Base-by-base conservation (phyloP, 108 stramenopile species). In the Epithemia pelagica region DNA sequence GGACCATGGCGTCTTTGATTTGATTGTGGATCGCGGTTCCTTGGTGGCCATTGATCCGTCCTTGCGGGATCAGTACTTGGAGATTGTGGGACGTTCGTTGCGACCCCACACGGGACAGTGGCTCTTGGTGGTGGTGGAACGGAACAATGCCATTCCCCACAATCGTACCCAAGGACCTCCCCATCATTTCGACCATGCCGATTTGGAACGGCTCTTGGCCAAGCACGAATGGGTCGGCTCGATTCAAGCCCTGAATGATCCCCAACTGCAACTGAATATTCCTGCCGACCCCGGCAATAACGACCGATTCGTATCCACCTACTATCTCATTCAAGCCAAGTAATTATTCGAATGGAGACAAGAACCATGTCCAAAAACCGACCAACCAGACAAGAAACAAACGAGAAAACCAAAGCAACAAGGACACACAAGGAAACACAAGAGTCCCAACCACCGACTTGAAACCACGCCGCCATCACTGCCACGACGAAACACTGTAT, bases 41-140 rank as follows among this genome's bases (percentile, higher is more conserved):
- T 76, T 93, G 61, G 89, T 90, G 28, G 92, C 89, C 31, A 93
- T 93, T 64, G 59, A 88, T 19, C 92, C 92, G 1, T 26, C 65
- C 0, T 55, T 84, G 33, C 75, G 88, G 2, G 54, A 74, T 23
- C 65, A 71, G 0, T 93, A 93, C 74, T 82, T 82, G 19, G 54
- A 74, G 21, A 59, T 80, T 1, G 64, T 90, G 56, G 76, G 77
- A 30, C 72, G 73, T 24, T 28, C 90, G 32, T 51, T 90, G 0
- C 68, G 62, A 19, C 79, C 87, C 5, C 5, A 15, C 10, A 83
- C 83, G 53, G 89, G 87, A 24, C 70, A 56, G 0, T 85, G 90
- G 32, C 70, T 93, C 0, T 73, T 93, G 51, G 69, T 79, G 5
- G 76, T 76, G 23, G 28, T 90, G 59, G 89, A 90, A 51, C 79